phyloP scores from a whole-genome alignment of 2,329 filamentous ascomycete genomes.

The Xylaria sp. region DNA sequence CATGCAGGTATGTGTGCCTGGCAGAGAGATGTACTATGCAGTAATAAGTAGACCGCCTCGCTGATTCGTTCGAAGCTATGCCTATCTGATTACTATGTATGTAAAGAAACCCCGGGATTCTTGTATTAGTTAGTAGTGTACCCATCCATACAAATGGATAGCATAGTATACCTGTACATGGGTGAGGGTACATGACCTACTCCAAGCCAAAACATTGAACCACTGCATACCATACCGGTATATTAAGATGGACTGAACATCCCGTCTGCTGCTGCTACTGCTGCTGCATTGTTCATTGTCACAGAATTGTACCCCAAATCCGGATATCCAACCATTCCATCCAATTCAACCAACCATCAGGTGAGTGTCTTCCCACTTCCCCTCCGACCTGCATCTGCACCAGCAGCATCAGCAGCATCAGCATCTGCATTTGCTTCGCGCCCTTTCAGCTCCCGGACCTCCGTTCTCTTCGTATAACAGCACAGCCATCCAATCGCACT shows the following conservation, averaged over 20 bases:
- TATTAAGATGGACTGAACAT: conserved; percentile 29
- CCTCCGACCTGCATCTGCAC: conserved; percentile 26
- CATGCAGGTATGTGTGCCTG: neutral
- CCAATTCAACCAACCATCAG: conserved; percentile 27
- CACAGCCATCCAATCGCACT: conserved; percentile 14
- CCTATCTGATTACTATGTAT: conserved; percentile 3
- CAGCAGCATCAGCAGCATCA: too few species aligned
- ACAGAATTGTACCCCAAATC: conserved; percentile 13
- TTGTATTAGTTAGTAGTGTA: neutral
- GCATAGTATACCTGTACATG: neutral
- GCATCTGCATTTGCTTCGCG: neutral
- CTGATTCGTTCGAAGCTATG: conserved; percentile 1
- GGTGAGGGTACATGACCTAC: neutral
- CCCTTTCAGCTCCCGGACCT: conserved; percentile 32
- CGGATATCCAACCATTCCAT: neutral
- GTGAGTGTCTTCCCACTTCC: conserved; percentile 30
- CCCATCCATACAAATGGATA: neutral
- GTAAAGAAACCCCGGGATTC: neutral
- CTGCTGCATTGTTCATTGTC: conserved; percentile 5
- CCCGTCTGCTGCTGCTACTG: conserved; percentile 8
- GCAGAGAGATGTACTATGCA: neutral
- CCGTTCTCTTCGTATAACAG: conserved; percentile 28
- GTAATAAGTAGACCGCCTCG: conserved; percentile 12
- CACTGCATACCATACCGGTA: conserved; percentile 8
- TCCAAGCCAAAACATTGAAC: neutral